Evolutionary conservation across 495 filamentous ascomycete genomes (phyloP).

Genomic region (Penicillium atrosanguineum): DNA sequence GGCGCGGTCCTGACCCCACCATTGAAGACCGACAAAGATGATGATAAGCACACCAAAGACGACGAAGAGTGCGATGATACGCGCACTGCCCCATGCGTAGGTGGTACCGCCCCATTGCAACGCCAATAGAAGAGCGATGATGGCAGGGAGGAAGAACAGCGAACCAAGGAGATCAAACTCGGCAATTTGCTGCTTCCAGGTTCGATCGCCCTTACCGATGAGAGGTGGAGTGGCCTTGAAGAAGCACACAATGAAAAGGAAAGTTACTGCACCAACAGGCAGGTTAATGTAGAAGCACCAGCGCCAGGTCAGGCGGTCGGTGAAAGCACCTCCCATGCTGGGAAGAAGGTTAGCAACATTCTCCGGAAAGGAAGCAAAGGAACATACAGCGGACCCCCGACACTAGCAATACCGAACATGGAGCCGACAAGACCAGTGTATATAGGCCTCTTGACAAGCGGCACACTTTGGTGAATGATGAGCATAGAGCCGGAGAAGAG

Average conservation of each 20-base stretch:
- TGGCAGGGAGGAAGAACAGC: conserved; percentile 63
- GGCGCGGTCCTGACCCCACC: conserved; percentile 66
- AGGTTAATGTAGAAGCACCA: conserved; percentile 68
- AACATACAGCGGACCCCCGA: conserved; percentile 66
- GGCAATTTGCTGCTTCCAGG: conserved; percentile 43
- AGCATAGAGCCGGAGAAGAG: conserved; percentile 80
- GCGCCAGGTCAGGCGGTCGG: conserved; percentile 57
- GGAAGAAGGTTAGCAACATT: background rate
- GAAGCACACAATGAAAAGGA: conserved; percentile 57
- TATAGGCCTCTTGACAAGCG: conserved; percentile 65
- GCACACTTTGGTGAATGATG: conserved; percentile 75
- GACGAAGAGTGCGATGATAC: conserved; percentile 69
- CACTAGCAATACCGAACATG: conserved; percentile 78
- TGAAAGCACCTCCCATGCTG: conserved; percentile 56
- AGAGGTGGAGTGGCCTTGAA: conserved; percentile 54
- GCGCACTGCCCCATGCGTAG: conserved; percentile 62
- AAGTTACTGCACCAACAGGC: conserved; percentile 65
- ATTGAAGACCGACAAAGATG: conserved; percentile 63
- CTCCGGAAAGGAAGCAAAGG: background rate
- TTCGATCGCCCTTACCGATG: conserved; percentile 29
- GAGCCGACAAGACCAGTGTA: conserved; percentile 73
- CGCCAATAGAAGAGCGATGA: conserved; percentile 72
- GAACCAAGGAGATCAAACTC: conserved; percentile 69
- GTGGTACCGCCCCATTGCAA: conserved; percentile 81
- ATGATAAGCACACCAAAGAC: conserved; percentile 65